These are phyloP conservation scores for Tephrocybe sp. DNA, from an alignment of 768 basidiomycete genomes.

Conservation along the genomic window DNA sequence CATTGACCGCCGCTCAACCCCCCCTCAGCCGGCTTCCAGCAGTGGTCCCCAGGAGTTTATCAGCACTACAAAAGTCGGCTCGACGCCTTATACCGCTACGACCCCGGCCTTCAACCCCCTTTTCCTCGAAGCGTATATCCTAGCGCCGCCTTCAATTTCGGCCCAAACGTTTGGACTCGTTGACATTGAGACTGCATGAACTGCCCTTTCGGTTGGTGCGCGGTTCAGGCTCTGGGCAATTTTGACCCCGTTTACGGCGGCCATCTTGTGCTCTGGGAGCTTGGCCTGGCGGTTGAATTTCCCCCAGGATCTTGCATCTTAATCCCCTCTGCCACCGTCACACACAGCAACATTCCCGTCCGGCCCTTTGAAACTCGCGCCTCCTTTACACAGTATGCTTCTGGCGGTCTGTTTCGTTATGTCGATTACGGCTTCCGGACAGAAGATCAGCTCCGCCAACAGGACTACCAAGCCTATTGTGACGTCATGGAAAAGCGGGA, in stretches of 20 bases:
- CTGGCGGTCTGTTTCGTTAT: conserved; percentile 27
- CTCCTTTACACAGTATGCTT: conserved; percentile 26
- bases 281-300: conserved; percentile 11
- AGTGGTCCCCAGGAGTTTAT: too few species aligned
- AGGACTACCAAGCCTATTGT: not conserved
- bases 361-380: conserved; percentile 14
- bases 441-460: not conserved
- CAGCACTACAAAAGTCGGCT: too few species aligned
- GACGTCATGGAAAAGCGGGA: not conserved
- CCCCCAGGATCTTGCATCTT: conserved; percentile 23
- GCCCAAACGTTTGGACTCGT: not conserved
- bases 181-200: conserved; percentile 22
- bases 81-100: too few species aligned
- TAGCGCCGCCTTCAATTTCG: too few species aligned
- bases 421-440: conserved; percentile 20
- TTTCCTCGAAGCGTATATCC: too few species aligned
- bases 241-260: conserved; percentile 18
- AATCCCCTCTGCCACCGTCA: conserved; percentile 25
- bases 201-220: conserved; percentile 19
- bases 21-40: too few species aligned
- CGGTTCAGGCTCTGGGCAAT: conserved; percentile 21
- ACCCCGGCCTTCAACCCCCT: too few species aligned
- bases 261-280: conserved; percentile 22
- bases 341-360: conserved; percentile 24
- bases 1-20: too few species aligned